A percentile compares a stretch with the other conserved stretches of the same genome.
These are phyloP conservation scores for Pseudogymnoascus sp. DNA, from an alignment of 2,329 filamentous ascomycete genomes.

Conservation along the genomic window DNA sequence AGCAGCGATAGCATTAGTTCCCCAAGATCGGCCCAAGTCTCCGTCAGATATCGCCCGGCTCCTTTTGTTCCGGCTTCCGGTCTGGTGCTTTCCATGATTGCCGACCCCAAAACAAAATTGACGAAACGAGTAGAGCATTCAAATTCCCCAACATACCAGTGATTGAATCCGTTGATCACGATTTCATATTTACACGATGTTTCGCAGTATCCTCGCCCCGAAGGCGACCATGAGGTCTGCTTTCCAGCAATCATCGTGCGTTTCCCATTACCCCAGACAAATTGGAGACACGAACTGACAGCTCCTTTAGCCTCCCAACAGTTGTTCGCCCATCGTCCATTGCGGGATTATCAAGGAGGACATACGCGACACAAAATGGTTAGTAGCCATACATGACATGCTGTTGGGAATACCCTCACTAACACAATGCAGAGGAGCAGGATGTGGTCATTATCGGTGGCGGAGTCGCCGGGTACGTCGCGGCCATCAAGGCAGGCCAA, in stretches of 20 bases:
- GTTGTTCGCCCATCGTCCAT: constrained; percentile 39
- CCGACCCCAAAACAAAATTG: constrained; percentile 9
- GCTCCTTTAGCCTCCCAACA: constrained; percentile 40
- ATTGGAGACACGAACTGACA: constrained; percentile 14
- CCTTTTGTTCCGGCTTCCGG: constrained; percentile 5
- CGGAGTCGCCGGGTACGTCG: constrained; percentile 96
- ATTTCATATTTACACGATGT: constrained; percentile 40
- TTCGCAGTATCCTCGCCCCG: constrained; percentile 54
- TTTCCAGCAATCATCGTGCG: constrained; percentile 47
- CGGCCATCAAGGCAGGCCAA: constrained; percentile 97
- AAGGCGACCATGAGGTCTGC: constrained; percentile 50
- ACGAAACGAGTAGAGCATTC: not conserved
- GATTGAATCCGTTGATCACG: constrained; percentile 1
- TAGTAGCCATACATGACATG: constrained; percentile 32
- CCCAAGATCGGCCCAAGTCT: not conserved
- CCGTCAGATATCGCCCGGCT: not conserved
- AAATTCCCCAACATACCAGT: not conserved
- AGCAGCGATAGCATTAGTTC: not conserved
- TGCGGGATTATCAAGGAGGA: constrained; percentile 51
- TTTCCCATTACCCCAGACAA: constrained; percentile 12
- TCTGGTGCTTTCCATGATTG: not conserved
- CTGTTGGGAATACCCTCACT: constrained; percentile 43
- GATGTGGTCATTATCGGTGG: constrained; percentile 97
- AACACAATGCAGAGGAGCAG: constrained; percentile 72
- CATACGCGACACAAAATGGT: constrained; percentile 46